Conservation (phyloP, 2,329 filamentous ascomycete species). For the Aschersonia sp. region DNA sequence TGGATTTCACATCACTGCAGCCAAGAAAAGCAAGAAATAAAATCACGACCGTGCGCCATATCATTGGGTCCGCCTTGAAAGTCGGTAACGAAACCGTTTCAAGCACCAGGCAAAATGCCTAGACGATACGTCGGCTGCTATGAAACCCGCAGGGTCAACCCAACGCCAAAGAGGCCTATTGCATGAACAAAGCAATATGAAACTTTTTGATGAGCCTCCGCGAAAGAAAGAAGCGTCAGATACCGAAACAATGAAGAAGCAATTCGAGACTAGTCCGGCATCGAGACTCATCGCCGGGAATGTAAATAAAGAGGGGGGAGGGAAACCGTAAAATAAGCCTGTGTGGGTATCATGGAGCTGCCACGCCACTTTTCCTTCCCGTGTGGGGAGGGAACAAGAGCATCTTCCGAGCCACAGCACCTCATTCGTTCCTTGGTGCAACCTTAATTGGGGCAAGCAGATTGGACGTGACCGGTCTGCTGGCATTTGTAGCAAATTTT, state of each 20-base stretch:
- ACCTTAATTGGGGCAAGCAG: conserved; percentile 67
- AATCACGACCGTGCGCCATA: too few species aligned
- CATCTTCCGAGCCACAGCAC: conserved; percentile 6
- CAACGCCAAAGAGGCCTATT: not conserved
- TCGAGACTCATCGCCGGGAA: not conserved
- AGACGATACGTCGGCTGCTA: too few species aligned
- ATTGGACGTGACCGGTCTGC: conserved; percentile 78
- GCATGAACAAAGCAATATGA: not conserved
- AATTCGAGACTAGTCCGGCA: conserved; percentile 11
- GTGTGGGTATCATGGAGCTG: conserved; percentile 29
- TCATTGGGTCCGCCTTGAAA: too few species aligned
- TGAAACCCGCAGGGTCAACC: too few species aligned
- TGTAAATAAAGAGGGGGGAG: not conserved
- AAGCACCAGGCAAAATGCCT: too few species aligned
- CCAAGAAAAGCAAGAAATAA: too few species aligned
- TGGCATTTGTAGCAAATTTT: conserved; percentile 98
- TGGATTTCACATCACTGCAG: too few species aligned
- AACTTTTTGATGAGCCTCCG: not conserved
- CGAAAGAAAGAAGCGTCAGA: not conserved
- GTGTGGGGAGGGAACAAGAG: conserved; percentile 8
- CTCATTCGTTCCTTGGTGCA: conserved; percentile 3
- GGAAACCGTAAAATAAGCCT: conserved; percentile 2
- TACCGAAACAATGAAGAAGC: conserved; percentile 11
- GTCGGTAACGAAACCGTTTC: too few species aligned
- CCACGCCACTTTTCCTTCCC: conserved; percentile 21